Conservation (phyloP, 768 basidiomycete species). For the Leccinellum rugosiceps region DNA sequence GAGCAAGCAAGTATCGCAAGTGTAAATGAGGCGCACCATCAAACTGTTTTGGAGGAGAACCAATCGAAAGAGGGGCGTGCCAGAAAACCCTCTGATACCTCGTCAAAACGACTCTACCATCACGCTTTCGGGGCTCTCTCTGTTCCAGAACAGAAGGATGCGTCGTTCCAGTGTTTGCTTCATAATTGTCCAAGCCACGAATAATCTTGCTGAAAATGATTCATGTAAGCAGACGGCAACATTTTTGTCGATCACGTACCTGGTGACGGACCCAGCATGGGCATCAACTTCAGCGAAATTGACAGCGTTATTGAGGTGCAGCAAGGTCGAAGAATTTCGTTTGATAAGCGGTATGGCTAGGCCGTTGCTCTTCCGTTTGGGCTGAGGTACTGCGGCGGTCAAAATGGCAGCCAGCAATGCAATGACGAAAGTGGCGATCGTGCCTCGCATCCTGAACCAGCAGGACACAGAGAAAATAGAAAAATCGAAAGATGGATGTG, state of each 20-base stretch:
- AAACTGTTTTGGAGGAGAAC: neutral
- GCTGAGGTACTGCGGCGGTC: neutral
- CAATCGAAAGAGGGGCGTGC: neutral
- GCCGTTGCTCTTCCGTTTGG: neutral
- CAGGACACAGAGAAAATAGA: neutral
- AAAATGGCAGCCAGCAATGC: neutral
- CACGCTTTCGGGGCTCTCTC: neutral
- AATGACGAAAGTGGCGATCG: neutral
- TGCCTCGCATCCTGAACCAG: neutral
- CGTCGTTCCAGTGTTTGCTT: neutral
- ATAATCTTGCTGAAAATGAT: neutral
- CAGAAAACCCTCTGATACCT: neutral
- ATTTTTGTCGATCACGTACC: neutral
- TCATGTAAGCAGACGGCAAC: neutral
- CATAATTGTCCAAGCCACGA: neutral
- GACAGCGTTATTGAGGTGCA: neutral
- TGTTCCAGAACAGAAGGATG: neutral
- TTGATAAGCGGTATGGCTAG: neutral
- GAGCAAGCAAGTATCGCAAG: neutral
- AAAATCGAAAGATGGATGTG: neutral
- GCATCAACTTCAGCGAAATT: neutral
- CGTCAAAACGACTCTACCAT: neutral
- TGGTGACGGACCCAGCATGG: neutral
- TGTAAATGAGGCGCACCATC: neutral
- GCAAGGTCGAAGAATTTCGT: neutral